Percentiles rank a stretch among this genome's conserved stretches.
Evolutionary conservation across 2,329 filamentous ascomycete genomes (phyloP).

Genomic region (Aspergillus sp.): DNA sequence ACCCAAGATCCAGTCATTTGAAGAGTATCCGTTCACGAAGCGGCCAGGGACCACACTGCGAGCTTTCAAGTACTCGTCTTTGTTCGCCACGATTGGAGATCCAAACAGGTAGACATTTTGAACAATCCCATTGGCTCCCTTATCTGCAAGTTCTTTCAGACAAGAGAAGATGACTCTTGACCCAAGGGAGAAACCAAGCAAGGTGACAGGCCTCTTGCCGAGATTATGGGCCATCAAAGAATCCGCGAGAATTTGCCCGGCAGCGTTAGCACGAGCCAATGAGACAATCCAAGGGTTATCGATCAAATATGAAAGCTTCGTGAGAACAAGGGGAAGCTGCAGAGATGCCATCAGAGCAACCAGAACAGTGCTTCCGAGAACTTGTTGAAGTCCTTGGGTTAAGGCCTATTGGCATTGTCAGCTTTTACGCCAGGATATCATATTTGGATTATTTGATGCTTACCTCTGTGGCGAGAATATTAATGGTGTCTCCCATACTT

Average conservation of each 20-base stretch:
- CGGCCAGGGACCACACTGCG: constrained; percentile 84
- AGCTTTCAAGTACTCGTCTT: constrained; percentile 78
- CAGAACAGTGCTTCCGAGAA: constrained; percentile 84
- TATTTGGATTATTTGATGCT: constrained; percentile 17
- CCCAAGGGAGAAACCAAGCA: constrained; percentile 92
- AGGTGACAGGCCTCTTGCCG: constrained; percentile 82
- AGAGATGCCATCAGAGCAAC: constrained; percentile 87
- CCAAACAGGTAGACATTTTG: constrained; percentile 97
- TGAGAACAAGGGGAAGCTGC: constrained; percentile 84
- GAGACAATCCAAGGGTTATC: constrained; percentile 99
- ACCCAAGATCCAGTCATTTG: constrained; percentile 92
- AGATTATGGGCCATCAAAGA: constrained; percentile 88
- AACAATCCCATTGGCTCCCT: constrained; percentile 78
- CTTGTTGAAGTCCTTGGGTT: constrained; percentile 92
- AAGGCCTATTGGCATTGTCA: constrained; percentile 61
- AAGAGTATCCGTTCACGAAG: constrained; percentile 91
- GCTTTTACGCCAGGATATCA: constrained; percentile 2
- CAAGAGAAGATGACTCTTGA: constrained; percentile 90
- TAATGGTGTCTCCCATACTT: constrained; percentile 98
- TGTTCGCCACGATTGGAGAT: constrained; percentile 84
- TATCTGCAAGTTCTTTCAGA: constrained; percentile 76
- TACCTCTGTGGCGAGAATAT: constrained; percentile 95
- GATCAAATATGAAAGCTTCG: constrained; percentile 91
- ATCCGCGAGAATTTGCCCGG: constrained; percentile 89
- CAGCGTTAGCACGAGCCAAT: constrained; percentile 78